Evolutionary conservation across 2,329 filamentous ascomycete genomes (phyloP), one percentile per base, ranked within the genome.

Genomic region (Phaeosphaeriaceae sp.): DNA sequence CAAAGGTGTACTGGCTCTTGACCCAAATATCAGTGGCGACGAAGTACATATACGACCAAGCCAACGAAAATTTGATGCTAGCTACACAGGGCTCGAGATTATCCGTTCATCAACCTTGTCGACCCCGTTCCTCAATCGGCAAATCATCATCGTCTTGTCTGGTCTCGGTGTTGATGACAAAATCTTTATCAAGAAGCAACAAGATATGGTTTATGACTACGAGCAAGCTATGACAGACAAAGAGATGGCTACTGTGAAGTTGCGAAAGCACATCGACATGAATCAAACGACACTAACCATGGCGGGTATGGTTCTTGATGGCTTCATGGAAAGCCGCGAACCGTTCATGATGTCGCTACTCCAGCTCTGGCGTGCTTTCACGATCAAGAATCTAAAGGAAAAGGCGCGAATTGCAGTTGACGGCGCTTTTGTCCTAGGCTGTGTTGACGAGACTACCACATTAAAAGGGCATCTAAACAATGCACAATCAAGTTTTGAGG

Each of bases 401-500:
- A 97, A 97, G 63, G 92, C 93, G 0, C 87, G 88, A 21, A 90
- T 99, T 35, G 81, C 86, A 2, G 82, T 99, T 8, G 86, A 93
- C 49, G 92, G 93, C 1, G 92, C 92, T 0, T 96, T 95, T 66
- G 80, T 97, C 0, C 82, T 97, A 6, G 94, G 93, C 3, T 92
- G 90, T 54, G 84, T 93, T 5, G 94, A 99, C 59, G 94, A 99
- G 72, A 93, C 89, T 0, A 81, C 78, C 1, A 88, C 81, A 0
- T 75, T 99, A 7, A 81, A 84, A 52, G 94, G 94, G 0, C 85
- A 96, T 63, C 84, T 77, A 26, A 72, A 79, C n/a, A 64, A 76
- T 2, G 76, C 75, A n/a, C 71, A 79, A 35, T 71, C 66, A 18
- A 67, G 70, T 2, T 50, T 61, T 29, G 79, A 80, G 35, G 79